Percentiles rank a stretch among this genome's conserved stretches.
phyloP scores from a whole-genome alignment of 208 protist genomes.

The Trypanosomatidae sp. region DNA sequence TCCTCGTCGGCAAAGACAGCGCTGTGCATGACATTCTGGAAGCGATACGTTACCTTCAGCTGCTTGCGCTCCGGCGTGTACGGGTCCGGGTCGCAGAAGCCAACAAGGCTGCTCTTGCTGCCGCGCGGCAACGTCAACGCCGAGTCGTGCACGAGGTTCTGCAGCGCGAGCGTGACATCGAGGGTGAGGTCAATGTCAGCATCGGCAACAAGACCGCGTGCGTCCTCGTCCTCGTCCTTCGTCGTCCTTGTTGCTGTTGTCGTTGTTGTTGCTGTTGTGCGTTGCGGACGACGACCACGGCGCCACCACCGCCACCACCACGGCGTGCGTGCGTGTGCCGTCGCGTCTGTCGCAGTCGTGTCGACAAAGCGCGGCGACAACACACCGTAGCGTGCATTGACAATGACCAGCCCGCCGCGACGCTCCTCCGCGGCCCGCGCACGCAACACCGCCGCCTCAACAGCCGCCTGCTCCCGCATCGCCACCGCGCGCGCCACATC shows the following conservation, averaged over 20 bases:
- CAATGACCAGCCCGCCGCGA: constrained; percentile 68
- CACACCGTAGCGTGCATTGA: constrained; percentile 80
- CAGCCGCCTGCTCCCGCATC: constrained; percentile 46
- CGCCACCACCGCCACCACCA: not conserved
- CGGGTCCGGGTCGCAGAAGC: constrained; percentile 81
- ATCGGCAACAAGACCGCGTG: not conserved
- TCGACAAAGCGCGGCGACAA: constrained; percentile 46
- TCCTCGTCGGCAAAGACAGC: constrained; percentile 63
- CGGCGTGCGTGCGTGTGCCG: not conserved
- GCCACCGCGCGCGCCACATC: constrained; percentile 56
- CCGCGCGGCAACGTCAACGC: constrained; percentile 51
- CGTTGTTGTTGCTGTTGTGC: too few species aligned
- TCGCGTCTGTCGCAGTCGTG: constrained; percentile 1
- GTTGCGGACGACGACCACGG: not conserved
- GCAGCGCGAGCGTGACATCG: constrained; percentile 81
- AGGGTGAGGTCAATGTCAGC: constrained; percentile 12
- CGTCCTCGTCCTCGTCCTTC: not conserved
- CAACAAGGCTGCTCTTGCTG: constrained; percentile 53
- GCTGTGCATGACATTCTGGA: constrained; percentile 54
- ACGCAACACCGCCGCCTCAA: constrained; percentile 29
- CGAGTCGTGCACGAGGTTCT: constrained; percentile 74
- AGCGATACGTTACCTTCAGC: constrained; percentile 80
- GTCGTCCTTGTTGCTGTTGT: too few species aligned
- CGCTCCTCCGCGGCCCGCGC: constrained; percentile 41
- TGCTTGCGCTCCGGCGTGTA: constrained; percentile 72